Conservation (phyloP, 2,329 filamentous ascomycete species). For the Nemania sp. region DNA sequence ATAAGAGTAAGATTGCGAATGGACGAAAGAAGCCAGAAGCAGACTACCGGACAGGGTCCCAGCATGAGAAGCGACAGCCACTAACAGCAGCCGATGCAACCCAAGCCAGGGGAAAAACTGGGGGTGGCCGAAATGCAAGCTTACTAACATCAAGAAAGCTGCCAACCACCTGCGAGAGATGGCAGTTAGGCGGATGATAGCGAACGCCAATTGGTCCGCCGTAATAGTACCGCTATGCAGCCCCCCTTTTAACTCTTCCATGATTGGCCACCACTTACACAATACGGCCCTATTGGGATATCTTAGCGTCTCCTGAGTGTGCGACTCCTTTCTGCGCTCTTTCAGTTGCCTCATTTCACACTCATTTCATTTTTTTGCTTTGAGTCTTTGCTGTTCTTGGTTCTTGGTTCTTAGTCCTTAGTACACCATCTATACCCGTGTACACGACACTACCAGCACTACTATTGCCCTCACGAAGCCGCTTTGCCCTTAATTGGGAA, state of each 20-base stretch:
- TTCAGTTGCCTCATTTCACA: not conserved
- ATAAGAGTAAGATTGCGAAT: slow-evolving; percentile 36
- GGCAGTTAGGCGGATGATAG: slow-evolving; percentile 22
- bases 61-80: slow-evolving; percentile 23
- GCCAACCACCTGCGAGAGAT: slow-evolving; percentile 15
- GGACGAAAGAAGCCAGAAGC: slow-evolving; percentile 26
- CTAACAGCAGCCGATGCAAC: slow-evolving; percentile 24
- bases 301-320: slow-evolving; percentile 13
- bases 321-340: slow-evolving; percentile 22
- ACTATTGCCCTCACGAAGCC: too few species aligned
- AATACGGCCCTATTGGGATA: slow-evolving; percentile 11
- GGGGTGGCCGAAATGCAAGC: slow-evolving; percentile 5
- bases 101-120: slow-evolving; percentile 22
- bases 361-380: slow-evolving; percentile 15
- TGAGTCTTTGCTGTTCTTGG: slow-evolving; percentile 16
- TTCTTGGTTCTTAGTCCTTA: not conserved
- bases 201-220: slow-evolving; percentile 31
- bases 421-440: too few species aligned
- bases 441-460: too few species aligned
- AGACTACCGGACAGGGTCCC: slow-evolving; percentile 12
- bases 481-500: too few species aligned
- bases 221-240: slow-evolving; percentile 27
- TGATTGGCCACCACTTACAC: not conserved
- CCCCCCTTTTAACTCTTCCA: slow-evolving; percentile 1
- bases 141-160: not conserved